phyloP scores from a whole-genome alignment of 345 rosid genomes.

The Hirschfeldia incana region DNA sequence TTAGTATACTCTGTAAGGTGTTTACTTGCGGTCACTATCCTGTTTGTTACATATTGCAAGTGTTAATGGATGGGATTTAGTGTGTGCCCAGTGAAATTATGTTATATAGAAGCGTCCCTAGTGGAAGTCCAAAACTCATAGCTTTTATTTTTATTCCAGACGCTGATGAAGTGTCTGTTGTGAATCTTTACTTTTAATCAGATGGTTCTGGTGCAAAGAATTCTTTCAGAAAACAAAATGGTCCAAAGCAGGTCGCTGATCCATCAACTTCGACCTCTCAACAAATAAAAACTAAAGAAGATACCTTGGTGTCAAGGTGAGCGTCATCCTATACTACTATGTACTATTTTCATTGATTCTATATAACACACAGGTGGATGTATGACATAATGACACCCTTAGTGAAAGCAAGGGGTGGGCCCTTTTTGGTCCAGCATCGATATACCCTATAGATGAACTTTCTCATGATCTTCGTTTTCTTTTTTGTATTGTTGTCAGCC shows the following conservation, averaged over 20 bases:
- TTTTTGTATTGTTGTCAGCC: slow-evolving; percentile 47
- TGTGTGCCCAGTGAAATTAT: not conserved
- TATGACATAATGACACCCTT: not conserved
- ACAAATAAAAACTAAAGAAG: slow-evolving; percentile 53
- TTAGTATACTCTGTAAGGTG: not conserved
- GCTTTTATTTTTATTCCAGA: slow-evolving; percentile 23
- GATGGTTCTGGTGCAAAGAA: slow-evolving; percentile 67
- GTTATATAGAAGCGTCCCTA: slow-evolving; percentile 2
- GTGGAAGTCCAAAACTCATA: slow-evolving; percentile 12
- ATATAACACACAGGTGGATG: slow-evolving; percentile 5
- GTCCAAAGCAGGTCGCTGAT: slow-evolving; percentile 51
- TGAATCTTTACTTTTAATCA: slow-evolving; percentile 42
- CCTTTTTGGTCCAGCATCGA: not conserved
- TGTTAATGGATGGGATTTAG: slow-evolving; percentile 8
- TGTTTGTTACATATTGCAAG: not conserved
- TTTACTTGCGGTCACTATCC: slow-evolving; percentile 8
- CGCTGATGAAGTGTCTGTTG: slow-evolving; percentile 28
- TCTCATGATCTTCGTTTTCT: slow-evolving; percentile 19
- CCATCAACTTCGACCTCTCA: slow-evolving; percentile 46
- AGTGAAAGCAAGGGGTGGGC: slow-evolving; percentile 6
- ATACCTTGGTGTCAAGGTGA: slow-evolving; percentile 50
- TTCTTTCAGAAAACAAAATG: slow-evolving; percentile 56
- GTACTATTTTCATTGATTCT: slow-evolving; percentile 11
- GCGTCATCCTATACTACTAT: slow-evolving; percentile 9
- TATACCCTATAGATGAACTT: not conserved